phyloP scores from a whole-genome alignment of 2,329 filamentous ascomycete species.

The Pseudogymnoascus sp. region DNA sequence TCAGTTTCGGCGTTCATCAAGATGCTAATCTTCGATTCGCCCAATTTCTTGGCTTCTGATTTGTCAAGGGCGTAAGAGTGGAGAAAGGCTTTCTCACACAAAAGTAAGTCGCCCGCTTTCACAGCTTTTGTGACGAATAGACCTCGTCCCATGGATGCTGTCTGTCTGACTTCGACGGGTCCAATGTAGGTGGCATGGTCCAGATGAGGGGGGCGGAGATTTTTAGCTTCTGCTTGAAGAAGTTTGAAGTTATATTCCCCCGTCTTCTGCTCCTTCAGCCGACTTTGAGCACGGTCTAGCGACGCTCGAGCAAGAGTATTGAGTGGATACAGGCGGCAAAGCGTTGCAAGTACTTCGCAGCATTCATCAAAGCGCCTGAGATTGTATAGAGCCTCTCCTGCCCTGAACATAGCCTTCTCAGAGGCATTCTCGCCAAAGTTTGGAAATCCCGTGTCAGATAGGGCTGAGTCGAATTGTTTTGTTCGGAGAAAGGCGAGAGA shows the following conservation, averaged over 20 bases:
- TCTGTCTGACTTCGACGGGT: conserved; percentile 34
- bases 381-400: conserved; percentile 30
- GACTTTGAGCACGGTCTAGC: conserved; percentile 14
- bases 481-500: conserved; percentile 27
- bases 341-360: conserved; percentile 20
- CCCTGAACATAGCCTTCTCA: conserved; percentile 32
- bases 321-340: conserved; percentile 23
- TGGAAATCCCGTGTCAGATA: conserved; percentile 27
- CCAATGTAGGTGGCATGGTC: conserved; percentile 40
- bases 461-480: conserved; percentile 29
- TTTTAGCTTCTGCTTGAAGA: conserved; percentile 32
- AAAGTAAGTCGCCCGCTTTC: conserved; percentile 40
- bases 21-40: conserved; percentile 19
- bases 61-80: conserved; percentile 32
- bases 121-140: conserved; percentile 42
- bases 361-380: conserved; percentile 29
- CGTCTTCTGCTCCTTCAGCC: conserved; percentile 31
- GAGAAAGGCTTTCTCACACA: conserved; percentile 49
- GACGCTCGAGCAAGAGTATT: conserved; percentile 38
- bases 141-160: conserved; percentile 37
- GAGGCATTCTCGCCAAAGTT: conserved; percentile 17
- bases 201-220: conserved; percentile 36
- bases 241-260: conserved; percentile 34
- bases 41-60: conserved; percentile 11
- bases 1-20: conserved; percentile 33